Percentiles rank a stretch among this genome's conserved stretches.
Conservation (phyloP, 192 early-diverging fungal species). For the Phlyctochytrium planicorne region DNA sequence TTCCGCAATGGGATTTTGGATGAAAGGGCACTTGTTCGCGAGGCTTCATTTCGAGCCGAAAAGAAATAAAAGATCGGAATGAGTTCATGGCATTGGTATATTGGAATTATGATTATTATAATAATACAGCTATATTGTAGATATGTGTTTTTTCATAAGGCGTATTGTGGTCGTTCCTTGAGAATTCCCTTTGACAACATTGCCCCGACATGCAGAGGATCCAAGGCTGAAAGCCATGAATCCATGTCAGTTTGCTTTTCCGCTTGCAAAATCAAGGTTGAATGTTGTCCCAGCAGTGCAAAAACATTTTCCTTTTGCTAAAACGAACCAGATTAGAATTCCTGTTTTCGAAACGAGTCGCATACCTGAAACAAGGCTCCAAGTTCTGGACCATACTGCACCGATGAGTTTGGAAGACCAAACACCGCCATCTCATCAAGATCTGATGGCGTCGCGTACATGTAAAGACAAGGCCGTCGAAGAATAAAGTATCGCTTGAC, state of each 20-base stretch:
- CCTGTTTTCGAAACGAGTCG: background rate
- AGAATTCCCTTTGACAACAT: constrained; percentile 11
- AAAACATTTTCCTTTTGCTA: constrained; percentile 63
- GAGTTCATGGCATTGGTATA: too few species aligned
- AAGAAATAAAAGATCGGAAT: too few species aligned
- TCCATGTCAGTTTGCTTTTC: constrained; percentile 59
- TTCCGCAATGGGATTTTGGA: background rate
- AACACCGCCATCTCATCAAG: constrained; percentile 71
- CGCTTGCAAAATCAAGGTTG: constrained; percentile 62
- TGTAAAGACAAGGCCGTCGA: constrained; percentile 76
- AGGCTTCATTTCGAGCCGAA: too few species aligned
- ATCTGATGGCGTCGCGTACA: constrained; percentile 66
- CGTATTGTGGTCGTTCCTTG: too few species aligned
- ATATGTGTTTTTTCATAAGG: too few species aligned
- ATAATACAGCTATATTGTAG: too few species aligned
- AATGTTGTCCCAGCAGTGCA: constrained; percentile 66
- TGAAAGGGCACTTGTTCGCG: too few species aligned
- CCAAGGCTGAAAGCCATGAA: constrained; percentile 55
- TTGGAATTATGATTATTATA: too few species aligned
- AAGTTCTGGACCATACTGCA: constrained; percentile 61
- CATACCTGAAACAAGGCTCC: constrained; percentile 15
- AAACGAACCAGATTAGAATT: constrained; percentile 11
- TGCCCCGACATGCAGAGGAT: constrained; percentile 36
- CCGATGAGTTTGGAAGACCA: constrained; percentile 65
- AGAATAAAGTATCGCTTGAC: constrained; percentile 76